phyloP scores from a whole-genome alignment of 495 filamentous ascomycete species.

The Schizothecium vesticola region DNA sequence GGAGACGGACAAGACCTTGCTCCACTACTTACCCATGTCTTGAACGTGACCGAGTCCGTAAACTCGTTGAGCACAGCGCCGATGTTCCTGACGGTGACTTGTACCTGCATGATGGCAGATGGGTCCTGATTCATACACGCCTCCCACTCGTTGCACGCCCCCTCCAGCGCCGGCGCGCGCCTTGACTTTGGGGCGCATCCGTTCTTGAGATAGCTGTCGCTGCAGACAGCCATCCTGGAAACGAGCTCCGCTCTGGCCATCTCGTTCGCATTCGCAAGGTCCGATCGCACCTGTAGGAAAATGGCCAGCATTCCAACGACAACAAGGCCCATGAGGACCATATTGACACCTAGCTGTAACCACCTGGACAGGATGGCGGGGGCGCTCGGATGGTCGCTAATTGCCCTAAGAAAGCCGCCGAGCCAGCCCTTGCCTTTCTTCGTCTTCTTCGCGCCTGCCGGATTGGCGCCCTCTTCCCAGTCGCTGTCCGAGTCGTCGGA shows the following conservation, averaged over 20 bases:
- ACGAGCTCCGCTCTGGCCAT: constrained; percentile 59
- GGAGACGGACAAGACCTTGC: constrained; percentile 31
- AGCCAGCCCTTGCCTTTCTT: constrained; percentile 36
- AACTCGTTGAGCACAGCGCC: constrained; percentile 46
- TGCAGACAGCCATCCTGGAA: constrained; percentile 66
- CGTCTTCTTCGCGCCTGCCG: constrained; percentile 23
- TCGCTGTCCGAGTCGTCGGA: constrained; percentile 54
- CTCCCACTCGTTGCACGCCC: constrained; percentile 71
- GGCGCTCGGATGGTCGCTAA: constrained; percentile 78
- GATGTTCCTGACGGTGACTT: constrained; percentile 38
- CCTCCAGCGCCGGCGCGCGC: constrained; percentile 67
- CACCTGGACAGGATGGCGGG: constrained; percentile 83
- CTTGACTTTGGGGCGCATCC: constrained; percentile 52
- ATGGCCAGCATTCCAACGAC: constrained; percentile 69
- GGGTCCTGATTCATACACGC: constrained; percentile 69
- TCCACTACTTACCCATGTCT: constrained; percentile 57
- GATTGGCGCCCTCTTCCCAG: constrained; percentile 19
- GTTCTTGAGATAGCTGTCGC: constrained; percentile 65
- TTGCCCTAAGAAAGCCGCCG: constrained; percentile 55
- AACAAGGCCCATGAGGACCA: constrained; percentile 59
- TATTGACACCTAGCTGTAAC: constrained; percentile 73
- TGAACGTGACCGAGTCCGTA: constrained; percentile 40
- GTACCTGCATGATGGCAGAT: constrained; percentile 35
- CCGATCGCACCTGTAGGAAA: constrained; percentile 63
- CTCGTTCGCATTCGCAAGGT: constrained; percentile 67